A percentile compares a stretch with the other conserved stretches of the same genome.
These are phyloP conservation scores for Rhipidocladum racemiflorum DNA, from an alignment of 176 grass and related monocot genomes.

Conservation along the genomic window DNA sequence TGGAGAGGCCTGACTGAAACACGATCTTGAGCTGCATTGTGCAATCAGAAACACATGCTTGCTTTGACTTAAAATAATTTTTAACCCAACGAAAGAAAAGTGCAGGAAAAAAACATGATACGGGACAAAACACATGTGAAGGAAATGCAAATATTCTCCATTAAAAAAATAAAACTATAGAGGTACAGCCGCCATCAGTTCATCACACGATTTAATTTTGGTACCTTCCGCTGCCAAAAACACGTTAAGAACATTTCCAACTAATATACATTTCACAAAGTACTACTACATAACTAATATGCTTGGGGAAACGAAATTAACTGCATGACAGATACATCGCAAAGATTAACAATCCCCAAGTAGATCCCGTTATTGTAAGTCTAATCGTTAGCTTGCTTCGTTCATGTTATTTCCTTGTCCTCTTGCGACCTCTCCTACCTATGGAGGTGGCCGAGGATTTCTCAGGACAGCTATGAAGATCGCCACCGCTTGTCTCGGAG, in stretches of 20 bases:
- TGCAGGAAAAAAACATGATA: not conserved
- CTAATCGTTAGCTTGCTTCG: not conserved
- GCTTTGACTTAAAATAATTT: not conserved
- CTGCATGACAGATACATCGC: not conserved
- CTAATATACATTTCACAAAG: not conserved
- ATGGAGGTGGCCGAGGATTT: slow-evolving; percentile 25
- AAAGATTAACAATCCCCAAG: not conserved
- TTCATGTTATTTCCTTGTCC: slow-evolving; percentile 9
- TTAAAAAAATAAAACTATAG: not conserved
- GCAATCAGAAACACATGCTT: slow-evolving; percentile 25
- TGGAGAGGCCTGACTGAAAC: not conserved
- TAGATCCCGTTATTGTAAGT: not conserved
- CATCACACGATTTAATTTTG: not conserved
- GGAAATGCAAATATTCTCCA: not conserved
- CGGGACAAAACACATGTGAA: not conserved
- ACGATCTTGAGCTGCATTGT: not conserved
- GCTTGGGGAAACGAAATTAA: not conserved
- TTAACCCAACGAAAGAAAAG: not conserved
- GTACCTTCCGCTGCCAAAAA: not conserved
- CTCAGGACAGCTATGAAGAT: slow-evolving; percentile 41
- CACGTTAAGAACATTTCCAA: slow-evolving; percentile 34
- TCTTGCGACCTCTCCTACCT: slow-evolving; percentile 33
- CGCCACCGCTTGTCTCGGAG: slow-evolving; percentile 26
- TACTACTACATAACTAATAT: not conserved
- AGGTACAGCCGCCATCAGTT: not conserved